Percentiles rank a stretch among this genome's conserved stretches.
Conservation (phyloP, 1,284 basidiomycete genomes). For the Microbotryum intermedium region DNA sequence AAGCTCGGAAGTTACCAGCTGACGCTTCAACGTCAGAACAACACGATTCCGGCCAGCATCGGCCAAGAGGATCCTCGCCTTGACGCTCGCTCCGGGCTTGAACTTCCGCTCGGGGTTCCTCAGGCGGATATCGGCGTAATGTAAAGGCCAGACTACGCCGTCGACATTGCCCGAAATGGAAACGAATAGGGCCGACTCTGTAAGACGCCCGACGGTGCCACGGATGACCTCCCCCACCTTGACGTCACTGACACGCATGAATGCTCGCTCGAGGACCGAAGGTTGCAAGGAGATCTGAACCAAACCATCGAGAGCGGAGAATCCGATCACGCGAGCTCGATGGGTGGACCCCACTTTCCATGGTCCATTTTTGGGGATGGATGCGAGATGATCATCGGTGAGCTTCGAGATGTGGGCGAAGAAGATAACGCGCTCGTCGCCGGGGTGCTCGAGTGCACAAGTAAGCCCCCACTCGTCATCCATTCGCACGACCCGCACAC, state of each 20-base stretch:
- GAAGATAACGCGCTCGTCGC: neutral
- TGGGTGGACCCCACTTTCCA: conserved; percentile 75
- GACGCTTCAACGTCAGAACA: conserved; percentile 84
- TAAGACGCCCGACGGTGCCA: conserved; percentile 73
- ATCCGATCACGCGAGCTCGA: conserved; percentile 79
- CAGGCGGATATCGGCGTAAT: conserved; percentile 87
- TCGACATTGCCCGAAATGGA: conserved; percentile 77
- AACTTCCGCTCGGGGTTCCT: conserved; percentile 85
- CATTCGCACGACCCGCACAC: conserved; percentile 61
- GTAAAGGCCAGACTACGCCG: conserved; percentile 86
- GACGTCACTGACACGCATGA: conserved; percentile 77
- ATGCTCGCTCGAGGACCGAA: conserved; percentile 75
- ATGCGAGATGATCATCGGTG: conserved; percentile 79
- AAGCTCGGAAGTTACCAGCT: conserved; percentile 68
- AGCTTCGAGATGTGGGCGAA: conserved; percentile 73
- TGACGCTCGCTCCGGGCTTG: conserved; percentile 72
- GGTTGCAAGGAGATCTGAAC: conserved; percentile 76
- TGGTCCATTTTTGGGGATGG: conserved; percentile 53
- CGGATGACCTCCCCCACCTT: conserved; percentile 66
- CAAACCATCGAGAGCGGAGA: conserved; percentile 78
- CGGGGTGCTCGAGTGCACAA: conserved; percentile 37
- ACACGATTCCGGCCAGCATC: conserved; percentile 75
- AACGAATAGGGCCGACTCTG: conserved; percentile 70
- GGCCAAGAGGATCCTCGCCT: conserved; percentile 78
- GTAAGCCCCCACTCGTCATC: conserved; percentile 74